Evolutionary conservation across 257 asterid species (phyloP).

Genomic region (Catharanthus roseus): DNA sequence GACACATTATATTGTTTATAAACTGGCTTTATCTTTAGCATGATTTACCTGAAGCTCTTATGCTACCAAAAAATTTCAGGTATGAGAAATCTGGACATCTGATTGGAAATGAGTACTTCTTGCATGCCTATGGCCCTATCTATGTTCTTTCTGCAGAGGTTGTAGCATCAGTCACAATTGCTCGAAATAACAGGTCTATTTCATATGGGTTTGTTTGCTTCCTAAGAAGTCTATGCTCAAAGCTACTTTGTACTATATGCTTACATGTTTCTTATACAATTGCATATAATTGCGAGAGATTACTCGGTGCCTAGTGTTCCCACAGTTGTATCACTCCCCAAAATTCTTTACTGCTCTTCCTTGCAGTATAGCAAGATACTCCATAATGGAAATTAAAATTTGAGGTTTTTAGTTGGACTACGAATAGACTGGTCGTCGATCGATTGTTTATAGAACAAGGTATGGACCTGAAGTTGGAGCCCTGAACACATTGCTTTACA

Average conservation of each 20-base stretch:
- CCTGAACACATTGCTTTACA: not conserved
- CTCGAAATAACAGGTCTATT: conserved; percentile 18
- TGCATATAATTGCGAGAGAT: not conserved
- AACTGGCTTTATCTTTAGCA: not conserved
- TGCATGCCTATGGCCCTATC: conserved; percentile 29
- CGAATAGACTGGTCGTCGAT: not conserved
- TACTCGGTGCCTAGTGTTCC: not conserved
- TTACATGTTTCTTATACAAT: not conserved
- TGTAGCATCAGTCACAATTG: conserved; percentile 21
- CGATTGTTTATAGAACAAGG: not conserved
- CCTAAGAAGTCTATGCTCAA: not conserved
- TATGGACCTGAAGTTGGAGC: not conserved
- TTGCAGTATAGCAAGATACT: not conserved
- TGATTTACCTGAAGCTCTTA: not conserved
- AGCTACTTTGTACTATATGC: not conserved
- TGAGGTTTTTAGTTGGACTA: not conserved
- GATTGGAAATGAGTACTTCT: conserved; percentile 23
- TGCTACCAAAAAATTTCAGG: conserved; percentile 12
- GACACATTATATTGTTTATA: not conserved
- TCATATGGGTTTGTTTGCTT: not conserved
- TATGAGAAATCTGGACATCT: conserved; percentile 27
- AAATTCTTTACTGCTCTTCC: not conserved
- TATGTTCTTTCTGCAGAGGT: conserved; percentile 26
- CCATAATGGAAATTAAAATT: not conserved
- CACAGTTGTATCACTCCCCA: not conserved